Base-by-base conservation (phyloP, 2,329 filamentous ascomycete species). In the Cladosporium velox region DNA sequence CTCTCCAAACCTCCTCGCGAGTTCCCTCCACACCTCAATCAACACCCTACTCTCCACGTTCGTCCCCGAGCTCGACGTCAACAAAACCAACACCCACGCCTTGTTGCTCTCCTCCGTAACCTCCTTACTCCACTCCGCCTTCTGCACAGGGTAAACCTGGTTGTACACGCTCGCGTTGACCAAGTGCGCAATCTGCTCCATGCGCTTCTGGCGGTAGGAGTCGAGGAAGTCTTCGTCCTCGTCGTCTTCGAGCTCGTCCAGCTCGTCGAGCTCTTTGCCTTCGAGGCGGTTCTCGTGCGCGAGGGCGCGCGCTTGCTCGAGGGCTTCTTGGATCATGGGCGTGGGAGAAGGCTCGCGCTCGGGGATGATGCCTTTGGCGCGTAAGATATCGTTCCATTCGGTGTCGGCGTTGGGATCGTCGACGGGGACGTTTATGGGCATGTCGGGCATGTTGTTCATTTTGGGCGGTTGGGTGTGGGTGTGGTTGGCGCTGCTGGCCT, bases 301-400 rank as follows among this genome's bases (percentile, higher is more conserved):
- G 68, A 96, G 84, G 72, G 89, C 84, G 66, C 91, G 87, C 14
- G 91, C 95, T 81, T 97, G 91, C 24, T 90, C 79, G 57, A 99
- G 87, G 4, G 95, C 95, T 83, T 98, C 94, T 80, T 99, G 91
- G 73, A 99, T 97, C 82, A 97, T 90, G 7, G 93, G 93, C 2
- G 95, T 97, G 2, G 95, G 95, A 55, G 94, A 97, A 3, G 93
- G 93, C 0, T 94, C 93, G 77, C 97, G 98, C 78, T 98, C 93
- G n/a, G 95, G 95, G 68, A 99, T 98, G 71, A 99, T 85, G 71
- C 93, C 92, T 83, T 99, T 93, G 79, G 96, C 96, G 72, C 95
- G 91, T 66, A 99, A 88, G 75, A 99, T 99, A 72, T 99, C 95
- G 78, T 99, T 99, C 95, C 95, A 99, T 89, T 99, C 95, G 69